Evolutionary conservation across 257 asterid species (phyloP).

Genomic region (Solanum bulbocastanum): DNA sequence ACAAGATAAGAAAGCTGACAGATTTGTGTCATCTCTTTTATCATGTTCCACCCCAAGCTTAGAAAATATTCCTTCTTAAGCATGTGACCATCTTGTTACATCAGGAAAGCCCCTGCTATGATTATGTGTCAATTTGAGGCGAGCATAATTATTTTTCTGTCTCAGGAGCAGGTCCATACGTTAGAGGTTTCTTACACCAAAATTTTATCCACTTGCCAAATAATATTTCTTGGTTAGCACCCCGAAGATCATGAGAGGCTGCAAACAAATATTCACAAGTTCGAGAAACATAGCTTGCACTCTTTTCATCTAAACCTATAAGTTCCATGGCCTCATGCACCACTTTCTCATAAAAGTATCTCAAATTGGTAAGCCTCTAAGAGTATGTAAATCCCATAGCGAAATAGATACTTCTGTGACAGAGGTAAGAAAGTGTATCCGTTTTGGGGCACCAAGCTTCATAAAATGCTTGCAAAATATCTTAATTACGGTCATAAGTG

Average conservation of each 20-base stretch:
- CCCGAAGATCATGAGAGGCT: neutral
- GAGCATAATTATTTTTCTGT: neutral
- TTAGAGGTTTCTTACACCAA: neutral
- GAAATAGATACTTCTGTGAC: neutral
- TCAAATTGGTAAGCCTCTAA: neutral
- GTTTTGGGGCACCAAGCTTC: neutral
- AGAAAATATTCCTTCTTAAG: neutral
- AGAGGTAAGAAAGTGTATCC: neutral
- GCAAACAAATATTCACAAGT: neutral
- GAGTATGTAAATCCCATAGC: too few species aligned
- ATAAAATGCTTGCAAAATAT: neutral
- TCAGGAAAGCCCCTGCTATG: neutral
- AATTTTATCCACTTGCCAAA: neutral
- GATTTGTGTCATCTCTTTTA: neutral
- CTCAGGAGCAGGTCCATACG: neutral
- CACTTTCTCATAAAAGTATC: neutral
- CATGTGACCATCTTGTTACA: neutral
- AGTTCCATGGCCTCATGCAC: neutral
- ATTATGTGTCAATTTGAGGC: neutral
- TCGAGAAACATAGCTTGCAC: neutral
- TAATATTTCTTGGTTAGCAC: neutral
- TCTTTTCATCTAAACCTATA: neutral
- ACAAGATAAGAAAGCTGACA: neutral
- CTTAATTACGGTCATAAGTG: neutral
- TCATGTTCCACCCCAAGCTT: neutral